Evolutionary conservation across 352 stramenopile species (phyloP).

Genomic region (Aphanomyces cochlioides): DNA sequence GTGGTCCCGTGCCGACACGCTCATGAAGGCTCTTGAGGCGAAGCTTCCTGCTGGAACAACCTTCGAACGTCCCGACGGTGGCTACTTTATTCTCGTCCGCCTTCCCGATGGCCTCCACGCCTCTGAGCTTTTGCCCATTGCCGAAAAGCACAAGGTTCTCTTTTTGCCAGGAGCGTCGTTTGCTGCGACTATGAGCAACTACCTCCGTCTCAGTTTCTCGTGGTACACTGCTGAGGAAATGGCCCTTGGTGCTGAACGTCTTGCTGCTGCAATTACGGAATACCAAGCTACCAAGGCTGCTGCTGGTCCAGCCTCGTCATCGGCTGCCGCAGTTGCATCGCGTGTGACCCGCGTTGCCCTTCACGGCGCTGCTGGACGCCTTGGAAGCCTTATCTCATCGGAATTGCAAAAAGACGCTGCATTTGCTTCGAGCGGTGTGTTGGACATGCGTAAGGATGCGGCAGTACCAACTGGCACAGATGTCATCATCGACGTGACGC

Average conservation of each 20-base stretch:
- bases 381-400: constrained; percentile 66
- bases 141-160: constrained; percentile 48
- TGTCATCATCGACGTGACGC: constrained; percentile 75
- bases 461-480: constrained; percentile 45
- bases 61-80: constrained; percentile 63
- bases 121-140: constrained; percentile 49
- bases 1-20: constrained; percentile 63
- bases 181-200: constrained; percentile 84
- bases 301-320: constrained; percentile 33
- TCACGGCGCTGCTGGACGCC: constrained; percentile 60
- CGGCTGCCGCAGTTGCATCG: constrained; percentile 34
- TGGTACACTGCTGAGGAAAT: constrained; percentile 81
- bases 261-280: constrained; percentile 39
- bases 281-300: constrained; percentile 52
- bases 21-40: constrained; percentile 71
- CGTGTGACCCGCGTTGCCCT: constrained; percentile 45
- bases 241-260: constrained; percentile 47
- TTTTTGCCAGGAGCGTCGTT: constrained; percentile 77
- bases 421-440: constrained; percentile 50
- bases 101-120: constrained; percentile 49
- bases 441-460: constrained; percentile 48
- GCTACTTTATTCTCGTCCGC: constrained; percentile 83
- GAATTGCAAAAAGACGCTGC: constrained; percentile 55
- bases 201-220: constrained; percentile 75
- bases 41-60: constrained; percentile 22